phyloP scores from a whole-genome alignment of 2,329 filamentous ascomycete genomes.

The Botrytis cinerea region DNA sequence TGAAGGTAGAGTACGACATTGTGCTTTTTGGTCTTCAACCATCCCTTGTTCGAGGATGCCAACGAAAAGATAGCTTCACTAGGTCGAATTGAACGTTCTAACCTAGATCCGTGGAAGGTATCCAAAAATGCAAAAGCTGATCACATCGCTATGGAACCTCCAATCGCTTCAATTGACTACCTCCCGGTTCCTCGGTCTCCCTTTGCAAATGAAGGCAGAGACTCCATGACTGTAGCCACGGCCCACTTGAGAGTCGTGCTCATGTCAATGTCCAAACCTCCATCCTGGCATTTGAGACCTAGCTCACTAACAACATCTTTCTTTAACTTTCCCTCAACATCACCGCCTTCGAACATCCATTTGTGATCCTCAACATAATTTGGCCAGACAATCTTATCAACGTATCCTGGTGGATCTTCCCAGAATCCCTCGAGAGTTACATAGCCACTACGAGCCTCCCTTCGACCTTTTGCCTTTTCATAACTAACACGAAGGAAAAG shows the following conservation, averaged over 20 bases:
- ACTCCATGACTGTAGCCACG: constrained; percentile 59
- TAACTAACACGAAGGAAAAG: constrained; percentile 76
- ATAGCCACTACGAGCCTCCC: constrained; percentile 72
- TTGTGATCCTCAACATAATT: constrained; percentile 82
- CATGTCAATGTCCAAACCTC: constrained; percentile 58
- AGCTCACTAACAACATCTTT: constrained; percentile 48
- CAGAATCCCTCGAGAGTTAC: constrained; percentile 89
- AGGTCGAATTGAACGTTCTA: not conserved
- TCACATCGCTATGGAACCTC: not conserved
- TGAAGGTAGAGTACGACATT: too few relatives aligned
- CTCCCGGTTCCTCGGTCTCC: not conserved
- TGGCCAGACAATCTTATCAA: constrained; percentile 94
- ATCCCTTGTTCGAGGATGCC: not conserved
- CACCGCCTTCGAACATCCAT: constrained; percentile 72
- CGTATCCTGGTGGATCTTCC: constrained; percentile 91
- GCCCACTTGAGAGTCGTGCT: constrained; percentile 66
- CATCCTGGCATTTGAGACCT: constrained; percentile 53
- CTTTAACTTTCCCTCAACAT: constrained; percentile 61
- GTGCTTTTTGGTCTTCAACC: not conserved
- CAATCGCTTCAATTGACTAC: not conserved
- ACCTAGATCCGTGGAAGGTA: not conserved
- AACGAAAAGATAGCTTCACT: too few relatives aligned
- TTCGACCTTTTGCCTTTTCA: constrained; percentile 60
- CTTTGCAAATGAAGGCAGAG: constrained; percentile 33
- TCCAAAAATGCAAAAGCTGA: too few relatives aligned